These are phyloP conservation scores for Colletotrichum sidae DNA, from an alignment of 2,329 filamentous ascomycete genomes.

Conservation along the genomic window DNA sequence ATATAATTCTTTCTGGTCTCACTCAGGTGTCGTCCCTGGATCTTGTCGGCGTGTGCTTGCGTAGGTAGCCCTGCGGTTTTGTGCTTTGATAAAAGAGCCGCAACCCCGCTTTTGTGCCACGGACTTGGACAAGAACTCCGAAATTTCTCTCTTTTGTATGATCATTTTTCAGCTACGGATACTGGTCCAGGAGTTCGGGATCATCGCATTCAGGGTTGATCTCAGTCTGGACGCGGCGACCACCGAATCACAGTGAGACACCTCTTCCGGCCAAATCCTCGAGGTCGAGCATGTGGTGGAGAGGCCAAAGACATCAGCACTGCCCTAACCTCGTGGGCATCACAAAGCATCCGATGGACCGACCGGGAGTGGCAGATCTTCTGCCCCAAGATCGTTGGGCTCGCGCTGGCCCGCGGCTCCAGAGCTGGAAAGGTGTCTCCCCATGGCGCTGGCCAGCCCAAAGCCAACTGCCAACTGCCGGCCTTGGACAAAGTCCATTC, in stretches of 20 bases:
- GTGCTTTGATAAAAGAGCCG: too few relatives aligned
- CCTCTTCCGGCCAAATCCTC: neutral
- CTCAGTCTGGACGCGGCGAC: conserved; percentile 7
- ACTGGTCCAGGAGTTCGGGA: too few relatives aligned
- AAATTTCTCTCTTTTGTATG: too few relatives aligned
- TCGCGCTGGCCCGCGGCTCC: neutral
- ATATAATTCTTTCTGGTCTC: too few relatives aligned
- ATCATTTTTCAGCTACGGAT: too few relatives aligned
- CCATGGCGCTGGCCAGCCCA: conserved; percentile 3
- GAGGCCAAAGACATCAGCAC: neutral
- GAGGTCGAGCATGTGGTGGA: neutral
- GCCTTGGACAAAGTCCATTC: conserved; percentile 13
- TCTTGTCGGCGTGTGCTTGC: too few relatives aligned
- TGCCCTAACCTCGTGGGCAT: neutral
- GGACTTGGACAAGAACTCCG: too few relatives aligned
- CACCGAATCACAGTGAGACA: conserved; percentile 9
- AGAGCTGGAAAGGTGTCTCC: neutral
- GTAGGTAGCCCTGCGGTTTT: too few relatives aligned
- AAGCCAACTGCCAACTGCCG: conserved; percentile 10
- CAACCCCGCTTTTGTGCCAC: too few relatives aligned
- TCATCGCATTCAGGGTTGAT: too few relatives aligned
- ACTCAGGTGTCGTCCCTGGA: too few relatives aligned
- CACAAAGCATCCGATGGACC: neutral
- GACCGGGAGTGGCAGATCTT: conserved; percentile 13
- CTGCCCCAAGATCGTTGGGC: conserved; percentile 9